phyloP scores from a whole-genome alignment of 169 alveolate genomes.

The Plasmodium yoelii region DNA sequence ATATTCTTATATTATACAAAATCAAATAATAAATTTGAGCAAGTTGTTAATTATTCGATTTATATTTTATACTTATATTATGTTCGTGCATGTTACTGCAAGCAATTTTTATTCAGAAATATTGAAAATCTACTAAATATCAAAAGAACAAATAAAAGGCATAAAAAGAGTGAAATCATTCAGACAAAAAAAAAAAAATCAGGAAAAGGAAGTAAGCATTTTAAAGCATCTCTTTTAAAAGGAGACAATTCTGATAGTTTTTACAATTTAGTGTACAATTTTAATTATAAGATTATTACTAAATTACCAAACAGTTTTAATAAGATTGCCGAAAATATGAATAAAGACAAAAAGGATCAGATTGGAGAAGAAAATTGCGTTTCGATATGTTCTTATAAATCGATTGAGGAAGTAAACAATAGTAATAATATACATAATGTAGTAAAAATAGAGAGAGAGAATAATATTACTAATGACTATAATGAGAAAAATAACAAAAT shows the following conservation, averaged over 20 bases:
- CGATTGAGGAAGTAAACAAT: background rate
- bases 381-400: background rate
- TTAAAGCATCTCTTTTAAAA: background rate
- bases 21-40: slow-evolving; percentile 19
- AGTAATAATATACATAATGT: background rate
- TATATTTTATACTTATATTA: slow-evolving; percentile 52
- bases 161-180: background rate
- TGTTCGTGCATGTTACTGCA: background rate
- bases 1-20: slow-evolving; percentile 19
- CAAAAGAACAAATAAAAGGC: background rate
- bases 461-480: background rate
- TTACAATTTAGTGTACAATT: background rate
- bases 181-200: background rate
- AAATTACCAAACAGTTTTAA: background rate
- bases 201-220: background rate
- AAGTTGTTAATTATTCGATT: slow-evolving; percentile 25
- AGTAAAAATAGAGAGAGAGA: background rate
- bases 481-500: background rate
- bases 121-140: too few species aligned
- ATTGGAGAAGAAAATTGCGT: background rate
- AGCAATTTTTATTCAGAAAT: background rate
- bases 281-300: too few species aligned
- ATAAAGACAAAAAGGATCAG: background rate
- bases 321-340: slow-evolving; percentile 11
- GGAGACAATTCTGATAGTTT: background rate